A percentile compares a stretch with the other conserved stretches of the same genome.
Evolutionary conservation across 495 filamentous ascomycete species (phyloP).

Genomic region (Aspergillus ellipticus): DNA sequence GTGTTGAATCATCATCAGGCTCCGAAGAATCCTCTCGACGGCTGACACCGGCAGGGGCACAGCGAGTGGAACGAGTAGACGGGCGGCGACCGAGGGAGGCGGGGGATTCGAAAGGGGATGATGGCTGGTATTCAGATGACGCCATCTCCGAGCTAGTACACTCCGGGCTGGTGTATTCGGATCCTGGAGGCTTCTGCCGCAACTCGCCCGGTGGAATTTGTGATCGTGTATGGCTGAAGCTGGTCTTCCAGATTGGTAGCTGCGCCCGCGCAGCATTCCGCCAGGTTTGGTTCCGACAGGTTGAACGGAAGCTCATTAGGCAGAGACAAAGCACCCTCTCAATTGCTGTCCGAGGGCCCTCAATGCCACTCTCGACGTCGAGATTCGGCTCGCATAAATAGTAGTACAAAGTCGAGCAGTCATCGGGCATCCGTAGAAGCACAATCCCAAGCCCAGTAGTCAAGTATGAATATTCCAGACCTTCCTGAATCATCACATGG

Average conservation of each 20-base stretch:
- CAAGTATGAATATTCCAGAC: constrained; percentile 27
- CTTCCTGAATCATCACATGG: constrained; percentile 31
- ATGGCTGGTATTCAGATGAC: constrained; percentile 8
- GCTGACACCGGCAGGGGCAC: background rate
- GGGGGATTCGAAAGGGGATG: constrained; percentile 10
- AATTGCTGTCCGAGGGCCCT: background rate
- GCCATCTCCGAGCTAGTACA: constrained; percentile 2
- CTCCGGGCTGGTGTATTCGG: constrained; percentile 14
- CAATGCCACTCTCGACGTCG: constrained; percentile 19
- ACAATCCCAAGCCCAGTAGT: constrained; percentile 29
- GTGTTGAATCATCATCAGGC: background rate
- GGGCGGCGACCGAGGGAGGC: constrained; percentile 13
- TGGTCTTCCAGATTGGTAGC: constrained; percentile 19
- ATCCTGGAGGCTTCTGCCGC: constrained; percentile 12
- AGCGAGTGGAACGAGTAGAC: background rate
- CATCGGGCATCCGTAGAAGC: constrained; percentile 27
- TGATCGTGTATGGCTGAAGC: constrained; percentile 10
- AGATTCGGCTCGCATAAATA: constrained; percentile 29
- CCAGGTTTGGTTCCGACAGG: constrained; percentile 23
- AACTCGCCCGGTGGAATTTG: constrained; percentile 17
- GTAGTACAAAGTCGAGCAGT: constrained; percentile 37
- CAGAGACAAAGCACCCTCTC: constrained; percentile 16
- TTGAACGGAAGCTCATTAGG: constrained; percentile 16
- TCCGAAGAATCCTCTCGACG: constrained; percentile 1
- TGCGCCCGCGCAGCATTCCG: constrained; percentile 17